These are phyloP conservation scores for Dictyostelium brefeldianum DNA, from an alignment of 78 protist genomes.

Conservation along the genomic window DNA sequence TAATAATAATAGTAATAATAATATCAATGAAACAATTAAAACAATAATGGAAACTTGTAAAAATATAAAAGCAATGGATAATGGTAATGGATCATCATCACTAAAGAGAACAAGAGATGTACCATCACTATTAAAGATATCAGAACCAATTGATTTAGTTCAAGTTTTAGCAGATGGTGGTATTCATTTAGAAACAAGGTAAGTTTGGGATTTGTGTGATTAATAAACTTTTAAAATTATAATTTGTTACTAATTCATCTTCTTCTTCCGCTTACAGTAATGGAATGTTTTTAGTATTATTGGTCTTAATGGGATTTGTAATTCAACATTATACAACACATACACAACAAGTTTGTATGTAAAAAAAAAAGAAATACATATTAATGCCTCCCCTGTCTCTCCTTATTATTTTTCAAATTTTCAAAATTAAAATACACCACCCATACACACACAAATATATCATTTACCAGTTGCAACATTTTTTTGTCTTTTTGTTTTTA, in stretches of 20 bases:
- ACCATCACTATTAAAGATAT: not conserved
- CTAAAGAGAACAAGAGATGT: not conserved
- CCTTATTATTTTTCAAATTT: not conserved
- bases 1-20: no score
- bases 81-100: not conserved
- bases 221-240: no score
- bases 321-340: not conserved
- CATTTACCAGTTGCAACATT: no score
- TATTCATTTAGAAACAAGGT: conserved; percentile 18
- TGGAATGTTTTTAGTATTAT: conserved; percentile 33
- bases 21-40: not conserved
- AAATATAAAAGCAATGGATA: not conserved
- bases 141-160: conserved; percentile 4
- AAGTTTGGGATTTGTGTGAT: no score
- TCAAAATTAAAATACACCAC: no score
- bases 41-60: conserved; percentile 7
- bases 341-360: not conserved
- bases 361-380: no score
- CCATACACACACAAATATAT: no score
- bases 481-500: no score
- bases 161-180: conserved; percentile 14
- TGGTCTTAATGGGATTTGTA: conserved; percentile 1
- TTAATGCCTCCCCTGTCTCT: no score
- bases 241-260: not conserved
- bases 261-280: not conserved